These are phyloP conservation scores for Pistacia vera DNA, from an alignment of 345 rosid genomes.

Conservation along the genomic window DNA sequence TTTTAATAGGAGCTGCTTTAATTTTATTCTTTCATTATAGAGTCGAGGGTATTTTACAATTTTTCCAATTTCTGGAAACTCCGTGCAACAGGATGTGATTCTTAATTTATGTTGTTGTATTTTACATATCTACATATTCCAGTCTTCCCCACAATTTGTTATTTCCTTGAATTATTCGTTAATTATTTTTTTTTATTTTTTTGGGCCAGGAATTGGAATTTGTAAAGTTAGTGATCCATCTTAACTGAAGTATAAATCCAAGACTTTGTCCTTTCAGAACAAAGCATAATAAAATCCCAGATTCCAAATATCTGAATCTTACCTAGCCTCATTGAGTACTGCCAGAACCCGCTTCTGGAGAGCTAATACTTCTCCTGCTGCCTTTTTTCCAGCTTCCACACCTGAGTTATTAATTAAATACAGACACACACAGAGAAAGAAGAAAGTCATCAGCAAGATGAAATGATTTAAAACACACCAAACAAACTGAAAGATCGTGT, in stretches of 20 bases:
- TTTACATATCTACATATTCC: background rate
- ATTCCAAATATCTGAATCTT: conserved; percentile 16
- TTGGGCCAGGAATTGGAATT: background rate
- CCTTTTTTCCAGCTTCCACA: conserved; percentile 98
- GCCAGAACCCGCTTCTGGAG: conserved; percentile 93
- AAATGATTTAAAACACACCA: background rate
- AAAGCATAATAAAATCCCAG: conserved; percentile 3
- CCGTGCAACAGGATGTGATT: too few relatives aligned
- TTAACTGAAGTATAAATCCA: background rate
- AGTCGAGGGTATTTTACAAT: too few relatives aligned
- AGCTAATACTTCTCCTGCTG: conserved; percentile 96
- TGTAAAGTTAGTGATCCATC: background rate
- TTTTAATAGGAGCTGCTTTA: background rate
- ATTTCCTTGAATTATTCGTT: background rate
- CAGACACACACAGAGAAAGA: conserved; percentile 11
- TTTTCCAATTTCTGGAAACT: too few relatives aligned
- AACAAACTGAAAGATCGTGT: background rate
- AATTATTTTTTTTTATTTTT: background rate
- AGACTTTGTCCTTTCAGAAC: conserved; percentile 1
- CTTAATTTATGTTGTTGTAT: too few relatives aligned
- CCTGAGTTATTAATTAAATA: conserved; percentile 43
- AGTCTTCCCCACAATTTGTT: background rate
- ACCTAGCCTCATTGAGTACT: conserved; percentile 96
- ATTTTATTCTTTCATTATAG: background rate
- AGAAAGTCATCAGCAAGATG: background rate